Evolutionary conservation across 1,139 yeast genomes (phyloP).

Genomic region (Kurtzmaniella quercitrusa): DNA sequence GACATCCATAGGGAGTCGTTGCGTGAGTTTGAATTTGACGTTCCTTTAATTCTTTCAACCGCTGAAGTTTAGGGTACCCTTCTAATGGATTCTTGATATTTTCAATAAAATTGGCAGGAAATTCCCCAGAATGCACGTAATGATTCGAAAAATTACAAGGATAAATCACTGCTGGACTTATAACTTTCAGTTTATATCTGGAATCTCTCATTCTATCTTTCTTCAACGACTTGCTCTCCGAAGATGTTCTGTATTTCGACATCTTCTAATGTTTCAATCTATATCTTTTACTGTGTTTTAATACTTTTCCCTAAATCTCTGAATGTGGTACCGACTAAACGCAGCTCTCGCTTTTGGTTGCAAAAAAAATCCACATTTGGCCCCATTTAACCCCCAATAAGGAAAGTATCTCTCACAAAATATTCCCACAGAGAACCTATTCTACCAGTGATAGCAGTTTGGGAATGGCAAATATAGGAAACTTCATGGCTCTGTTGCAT

Average conservation of each 20-base stretch:
- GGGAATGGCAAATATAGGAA: background rate
- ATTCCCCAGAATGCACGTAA: constrained; percentile 55
- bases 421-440: background rate
- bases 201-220: background rate
- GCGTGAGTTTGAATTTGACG: constrained; percentile 46
- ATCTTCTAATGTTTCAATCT: background rate
- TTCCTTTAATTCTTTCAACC: constrained; percentile 59
- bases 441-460: background rate
- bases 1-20: constrained; percentile 61
- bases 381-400: background rate
- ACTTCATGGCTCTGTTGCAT: background rate
- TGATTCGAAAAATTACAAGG: constrained; percentile 70
- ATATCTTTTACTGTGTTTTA: background rate
- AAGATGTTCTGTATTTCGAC: background rate
- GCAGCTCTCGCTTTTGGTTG: background rate
- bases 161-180: background rate
- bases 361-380: background rate
- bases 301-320: background rate
- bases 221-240: background rate
- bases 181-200: background rate
- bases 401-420: background rate
- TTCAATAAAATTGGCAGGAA: constrained; percentile 62
- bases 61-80: constrained; percentile 82
- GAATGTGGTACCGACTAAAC: background rate
- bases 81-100: constrained; percentile 63